Evolutionary conservation across 306 rosid species (phyloP), one percentile per base, ranked within the genome.

Genomic region (Sicyos edulis): DNA sequence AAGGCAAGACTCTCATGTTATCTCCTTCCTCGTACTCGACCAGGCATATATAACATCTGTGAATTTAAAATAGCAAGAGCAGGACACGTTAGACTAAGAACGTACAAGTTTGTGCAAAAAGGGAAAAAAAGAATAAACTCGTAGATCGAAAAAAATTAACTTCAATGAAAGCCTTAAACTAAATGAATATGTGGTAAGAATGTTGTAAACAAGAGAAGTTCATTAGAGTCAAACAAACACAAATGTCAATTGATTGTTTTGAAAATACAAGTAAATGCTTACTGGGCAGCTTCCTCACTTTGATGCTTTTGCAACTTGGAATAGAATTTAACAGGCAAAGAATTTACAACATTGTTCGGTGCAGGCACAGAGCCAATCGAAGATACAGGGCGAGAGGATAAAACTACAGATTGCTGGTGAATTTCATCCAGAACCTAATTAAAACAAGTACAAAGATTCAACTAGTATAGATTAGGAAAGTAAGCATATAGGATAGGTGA

Each of bases 401-500:
- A 82, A 82, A 93, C 99, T 70, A 86, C 95, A 54, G 99, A 89
- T 86, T 95, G 99, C 97, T 95, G 99, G 88, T 95, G 99, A 89
- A 95, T 95, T 88, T 95, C 99, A 95, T 95, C 99, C 97, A 95
- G 96, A 89, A 95, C 99, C 99, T 95, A 95, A 85, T 95, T 79
- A 88, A 84, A 77, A 81, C 84, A 83, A 71, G 83, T 77, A 78
- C 40, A 86, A 78, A 80, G 53, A 78, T 87, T 89, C 83, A 91
- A 85, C 76, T 76, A 60, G 83, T 49, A 82, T 83, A 83, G 81
- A 86, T 22, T 45, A 63, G 83, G 73, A 76, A 78, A 55, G 45
- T 73, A 14, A 68, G 57, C 69, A 56, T 40, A 71, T 61, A 75
- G 42, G 68, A 75, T 54, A 34, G 65, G 76, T 54, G 80, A 75